phyloP scores from a whole-genome alignment of 148 eudicot species.

The Vaccinium macrocarpon region DNA sequence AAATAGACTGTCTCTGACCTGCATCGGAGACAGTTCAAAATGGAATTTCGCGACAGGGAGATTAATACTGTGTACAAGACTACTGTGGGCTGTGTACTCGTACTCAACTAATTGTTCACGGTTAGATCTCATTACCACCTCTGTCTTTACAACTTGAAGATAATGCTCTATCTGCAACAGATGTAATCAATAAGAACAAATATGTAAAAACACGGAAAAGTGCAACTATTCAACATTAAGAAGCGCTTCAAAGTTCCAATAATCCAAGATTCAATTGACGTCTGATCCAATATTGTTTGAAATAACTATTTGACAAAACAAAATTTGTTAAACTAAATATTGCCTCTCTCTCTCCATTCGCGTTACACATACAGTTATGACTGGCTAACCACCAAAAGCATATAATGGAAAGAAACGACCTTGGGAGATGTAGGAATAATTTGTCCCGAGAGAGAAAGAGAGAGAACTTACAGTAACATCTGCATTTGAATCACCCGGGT shows the following conservation, averaged over 20 bases:
- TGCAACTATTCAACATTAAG: neutral
- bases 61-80: slow-evolving; percentile 60
- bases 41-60: slow-evolving; percentile 85
- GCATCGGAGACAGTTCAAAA: slow-evolving; percentile 89
- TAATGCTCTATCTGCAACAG: slow-evolving; percentile 87
- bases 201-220: neutral
- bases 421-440: too few species aligned
- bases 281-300: neutral
- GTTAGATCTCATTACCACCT: slow-evolving; percentile 51
- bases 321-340: neutral
- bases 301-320: neutral
- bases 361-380: neutral
- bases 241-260: neutral
- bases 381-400: neutral
- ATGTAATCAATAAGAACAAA: neutral
- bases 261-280: neutral
- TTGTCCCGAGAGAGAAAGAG: neutral
- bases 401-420: neutral
- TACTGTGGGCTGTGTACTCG: slow-evolving; percentile 95
- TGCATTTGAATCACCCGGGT: slow-evolving; percentile 53
- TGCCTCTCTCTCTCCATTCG: neutral
- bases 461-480: slow-evolving; percentile 81
- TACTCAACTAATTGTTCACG: slow-evolving; percentile 60
- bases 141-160: slow-evolving; percentile 91
- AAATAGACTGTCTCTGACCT: slow-evolving; percentile 37